Conservation (phyloP, 2,329 filamentous ascomycete genomes). For the Stachybotrys chartarum region DNA sequence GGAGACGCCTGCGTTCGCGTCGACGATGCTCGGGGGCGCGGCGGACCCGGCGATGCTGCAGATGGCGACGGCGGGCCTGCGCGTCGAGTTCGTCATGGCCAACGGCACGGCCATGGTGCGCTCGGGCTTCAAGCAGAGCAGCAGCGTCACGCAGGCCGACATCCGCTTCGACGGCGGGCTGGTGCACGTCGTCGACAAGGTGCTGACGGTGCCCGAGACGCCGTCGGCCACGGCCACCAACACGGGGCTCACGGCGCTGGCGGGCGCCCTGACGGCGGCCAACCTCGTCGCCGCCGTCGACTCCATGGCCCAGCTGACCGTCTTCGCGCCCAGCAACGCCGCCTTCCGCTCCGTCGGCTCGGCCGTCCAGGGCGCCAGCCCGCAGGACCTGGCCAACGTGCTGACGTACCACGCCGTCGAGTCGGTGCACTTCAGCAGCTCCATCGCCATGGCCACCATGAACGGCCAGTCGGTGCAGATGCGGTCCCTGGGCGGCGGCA, state of each 20-base stretch:
- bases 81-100: neutral
- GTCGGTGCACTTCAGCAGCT: neutral
- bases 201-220: neutral
- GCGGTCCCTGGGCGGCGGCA: neutral
- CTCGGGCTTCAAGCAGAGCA: conserved; percentile 1
- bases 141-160: neutral
- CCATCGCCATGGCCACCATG: neutral
- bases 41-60: neutral
- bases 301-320: neutral
- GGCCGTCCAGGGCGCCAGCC: neutral
- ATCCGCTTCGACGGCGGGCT: neutral
- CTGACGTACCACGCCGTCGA: neutral
- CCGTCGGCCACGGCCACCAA: neutral
- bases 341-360: neutral
- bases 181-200: neutral
- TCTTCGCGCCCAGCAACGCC: conserved; percentile 1
- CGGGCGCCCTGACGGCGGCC: neutral
- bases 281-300: neutral
- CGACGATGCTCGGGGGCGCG: neutral
- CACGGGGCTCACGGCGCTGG: neutral
- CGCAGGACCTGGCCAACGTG: conserved; percentile 1
- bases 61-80: neutral
- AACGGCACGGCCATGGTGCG: neutral
- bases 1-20: neutral
- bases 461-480: neutral